Evolutionary conservation across 768 basidiomycete genomes (phyloP), one percentile per base, ranked within the genome.

Genomic region (Tricholoma sp.): DNA sequence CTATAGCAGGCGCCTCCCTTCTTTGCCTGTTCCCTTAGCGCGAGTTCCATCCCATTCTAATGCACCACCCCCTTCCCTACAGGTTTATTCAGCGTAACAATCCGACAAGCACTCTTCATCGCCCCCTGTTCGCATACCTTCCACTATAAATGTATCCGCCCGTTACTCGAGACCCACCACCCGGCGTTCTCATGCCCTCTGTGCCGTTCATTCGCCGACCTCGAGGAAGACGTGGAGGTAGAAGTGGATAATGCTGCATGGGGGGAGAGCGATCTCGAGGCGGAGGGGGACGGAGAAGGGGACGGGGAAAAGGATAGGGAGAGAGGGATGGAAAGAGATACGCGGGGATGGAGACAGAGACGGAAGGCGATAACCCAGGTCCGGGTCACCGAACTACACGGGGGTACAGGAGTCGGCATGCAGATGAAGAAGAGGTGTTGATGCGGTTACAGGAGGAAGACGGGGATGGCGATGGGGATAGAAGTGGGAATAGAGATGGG

Each of bases 81-180:
- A 79, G 78, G 78, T 59, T 72, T 82, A 75, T n/a, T n/a, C n/a
- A n/a, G n/a, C n/a, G n/a, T n/a, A n/a, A n/a, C n/a, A n/a, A n/a
- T n/a, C n/a, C n/a, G n/a, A n/a, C n/a, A n/a, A n/a, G n/a, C n/a
- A n/a, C n/a, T n/a, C n/a, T n/a, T n/a, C n/a, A n/a, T n/a, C n/a
- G n/a, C n/a, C n/a, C n/a, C n/a, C n/a, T n/a, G n/a, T n/a, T n/a
- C n/a, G n/a, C n/a, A n/a, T n/a, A 87, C 94, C 0, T 93, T 91
- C 77, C 92, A 94, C 74, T 94, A 91, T 82, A 98, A 98, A 72
- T 98, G 96, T 70, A 94, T 99, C 58, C 83, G 94, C 0, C 96
- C 95, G 1, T 79, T 98, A 9, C 79, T 98, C 41, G 83, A 91
- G 62, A 73, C 81, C n/a, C 93, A 98, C 71, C 85, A 94, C 64